Conservation (phyloP, 2,329 filamentous ascomycete species). For the Chaetomium strumarium region DNA sequence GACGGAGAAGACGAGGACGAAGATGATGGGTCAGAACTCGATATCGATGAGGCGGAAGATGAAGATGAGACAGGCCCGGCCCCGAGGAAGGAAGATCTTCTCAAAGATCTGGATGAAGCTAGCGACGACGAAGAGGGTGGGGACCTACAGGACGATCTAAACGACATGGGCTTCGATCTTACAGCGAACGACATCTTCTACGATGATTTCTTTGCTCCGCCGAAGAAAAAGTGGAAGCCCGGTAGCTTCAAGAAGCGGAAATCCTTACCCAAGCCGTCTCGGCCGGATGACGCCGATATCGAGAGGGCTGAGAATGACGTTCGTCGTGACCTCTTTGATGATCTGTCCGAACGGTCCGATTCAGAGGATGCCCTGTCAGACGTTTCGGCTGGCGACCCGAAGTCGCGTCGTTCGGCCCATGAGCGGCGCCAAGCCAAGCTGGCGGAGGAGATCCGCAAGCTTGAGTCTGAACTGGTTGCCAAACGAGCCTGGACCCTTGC, state of each 20-base stretch:
- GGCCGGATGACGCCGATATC: conserved; percentile 59
- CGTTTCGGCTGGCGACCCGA: conserved; percentile 62
- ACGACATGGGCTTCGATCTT: conserved; percentile 47
- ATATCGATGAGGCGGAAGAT: conserved; percentile 38
- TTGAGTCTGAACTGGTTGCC: conserved; percentile 83
- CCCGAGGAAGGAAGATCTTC: conserved; percentile 72
- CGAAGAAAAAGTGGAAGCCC: conserved; percentile 60
- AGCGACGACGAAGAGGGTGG: conserved; percentile 56
- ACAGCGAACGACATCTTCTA: conserved; percentile 91
- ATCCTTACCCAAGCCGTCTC: conserved; percentile 35
- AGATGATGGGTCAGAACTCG: conserved; percentile 27
- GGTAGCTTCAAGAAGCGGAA: conserved; percentile 38
- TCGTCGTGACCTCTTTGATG: conserved; percentile 84
- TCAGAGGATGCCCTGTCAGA: conserved; percentile 61
- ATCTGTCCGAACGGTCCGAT: conserved; percentile 58
- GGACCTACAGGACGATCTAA: conserved; percentile 52
- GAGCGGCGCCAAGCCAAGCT: conserved; percentile 82
- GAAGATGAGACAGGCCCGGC: conserved; percentile 75
- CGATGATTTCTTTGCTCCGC: conserved; percentile 87
- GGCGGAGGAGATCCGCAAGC: conserved; percentile 80
- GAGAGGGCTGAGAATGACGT: conserved; percentile 81
- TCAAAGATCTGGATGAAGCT: conserved; percentile 61
- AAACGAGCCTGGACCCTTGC: conserved; percentile 87
- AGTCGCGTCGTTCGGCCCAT: conserved; percentile 73
- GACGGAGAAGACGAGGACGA: conserved; percentile 33